A percentile compares a stretch with the other conserved stretches of the same genome.
Evolutionary conservation across 2,329 filamentous ascomycete species (phyloP).

Genomic region (Nigrospora osmanthi): DNA sequence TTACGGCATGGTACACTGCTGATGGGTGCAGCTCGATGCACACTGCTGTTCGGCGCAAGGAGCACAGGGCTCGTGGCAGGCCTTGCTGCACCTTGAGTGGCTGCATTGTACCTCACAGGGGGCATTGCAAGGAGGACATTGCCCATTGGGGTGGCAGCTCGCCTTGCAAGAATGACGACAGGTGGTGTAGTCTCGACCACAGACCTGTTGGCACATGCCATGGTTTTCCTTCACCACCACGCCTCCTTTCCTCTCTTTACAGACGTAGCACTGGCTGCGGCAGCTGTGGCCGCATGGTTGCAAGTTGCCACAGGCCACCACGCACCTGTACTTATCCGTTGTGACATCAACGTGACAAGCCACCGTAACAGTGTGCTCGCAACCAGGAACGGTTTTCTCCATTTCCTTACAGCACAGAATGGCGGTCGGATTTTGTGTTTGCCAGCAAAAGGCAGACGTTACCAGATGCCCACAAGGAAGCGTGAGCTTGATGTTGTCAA

Average conservation of each 20-base stretch:
- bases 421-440: constrained; percentile 30
- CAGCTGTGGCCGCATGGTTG: constrained; percentile 55
- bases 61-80: constrained; percentile 51
- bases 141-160: constrained; percentile 41
- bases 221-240: constrained; percentile 30
- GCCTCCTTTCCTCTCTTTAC: constrained; percentile 28
- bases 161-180: constrained; percentile 48
- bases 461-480: constrained; percentile 35
- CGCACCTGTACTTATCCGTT: constrained; percentile 35
- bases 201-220: constrained; percentile 36
- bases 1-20: constrained; percentile 28
- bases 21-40: constrained; percentile 46
- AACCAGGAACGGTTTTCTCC: constrained; percentile 40
- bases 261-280: constrained; percentile 37
- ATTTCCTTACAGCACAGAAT: constrained; percentile 43
- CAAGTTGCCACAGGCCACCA: constrained; percentile 30
- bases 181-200: constrained; percentile 39
- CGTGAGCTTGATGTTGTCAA: constrained; percentile 19
- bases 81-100: constrained; percentile 46
- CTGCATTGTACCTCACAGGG: constrained; percentile 48
- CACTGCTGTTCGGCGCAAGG: constrained; percentile 52
- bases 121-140: constrained; percentile 37
- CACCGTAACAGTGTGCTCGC: constrained; percentile 43
- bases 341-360: constrained; percentile 41
- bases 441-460: constrained; percentile 24